Evolutionary conservation across 768 basidiomycete species (phyloP), one percentile per base, ranked within the genome.

Genomic region (Panaeolus cyanescens): DNA sequence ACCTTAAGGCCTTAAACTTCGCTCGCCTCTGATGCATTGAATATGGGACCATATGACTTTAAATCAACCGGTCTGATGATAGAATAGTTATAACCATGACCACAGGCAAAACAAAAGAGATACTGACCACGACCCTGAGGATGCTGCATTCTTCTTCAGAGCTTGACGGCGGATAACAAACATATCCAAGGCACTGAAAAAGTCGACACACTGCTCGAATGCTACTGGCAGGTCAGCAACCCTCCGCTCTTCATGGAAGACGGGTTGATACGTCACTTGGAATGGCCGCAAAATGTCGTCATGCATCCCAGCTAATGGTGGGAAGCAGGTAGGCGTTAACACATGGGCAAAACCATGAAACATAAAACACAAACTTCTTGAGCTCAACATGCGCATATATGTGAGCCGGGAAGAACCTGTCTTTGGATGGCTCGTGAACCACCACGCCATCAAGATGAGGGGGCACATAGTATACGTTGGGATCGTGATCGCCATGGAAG

Each of bases 381-480:
- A 73, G 59, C 15, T 63, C 54, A n/a, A 67, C 61, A 55, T 75
- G 66, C 0, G 68, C 65, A 39, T 68, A 75, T 1, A 74, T 31
- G 28, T 65, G 60, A 8, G 58, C 8, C 5, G 64, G 61, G 59
- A 65, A 65, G 28, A 59, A 65, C 9, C 9, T 22, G 10, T 25
- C 7, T 30, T 55, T 59, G 9, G 54, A 17, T 1, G 22, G 37
- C 32, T 64, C 59, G 36, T 67, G 59, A 5, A 72, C 67, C 28
- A 63, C 53, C 2, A 71, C 45, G 2, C 56, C 54, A 15, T 59
- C 61, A 28, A 70, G 50, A 19, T 60, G 58, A 3, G 75, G 71
- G 3, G 75, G 77, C 12, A 77, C 68, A 56, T 72, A 77, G 63
- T 73, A 76, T 20, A 63, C 64, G 37, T 64, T 69, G 9, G 59